phyloP scores from a whole-genome alignment of 2,329 filamentous ascomycete genomes.

The Rugonectria rugulosa region DNA sequence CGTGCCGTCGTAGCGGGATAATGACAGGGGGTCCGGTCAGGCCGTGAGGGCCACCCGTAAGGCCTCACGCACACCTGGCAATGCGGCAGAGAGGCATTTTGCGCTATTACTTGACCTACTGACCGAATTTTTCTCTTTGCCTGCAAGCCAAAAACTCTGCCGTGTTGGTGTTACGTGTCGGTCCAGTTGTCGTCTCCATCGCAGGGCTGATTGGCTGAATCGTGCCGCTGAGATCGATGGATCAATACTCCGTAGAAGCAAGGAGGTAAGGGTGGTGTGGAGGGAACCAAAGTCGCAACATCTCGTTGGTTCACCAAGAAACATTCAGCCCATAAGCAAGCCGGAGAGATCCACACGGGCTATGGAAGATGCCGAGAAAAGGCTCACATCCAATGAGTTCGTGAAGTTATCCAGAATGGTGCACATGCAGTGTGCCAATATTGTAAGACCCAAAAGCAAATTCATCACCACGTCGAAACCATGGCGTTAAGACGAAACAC shows the following conservation, averaged over 20 bases:
- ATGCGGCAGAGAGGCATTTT: background rate
- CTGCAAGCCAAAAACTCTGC: slow-evolving; percentile 8
- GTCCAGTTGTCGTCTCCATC: slow-evolving; percentile 11
- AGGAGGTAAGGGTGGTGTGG: background rate
- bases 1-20: too few relatives aligned
- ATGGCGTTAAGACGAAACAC: slow-evolving; percentile 30
- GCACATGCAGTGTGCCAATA: too few relatives aligned
- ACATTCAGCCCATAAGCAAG: background rate
- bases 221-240: slow-evolving; percentile 19
- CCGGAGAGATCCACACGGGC: background rate
- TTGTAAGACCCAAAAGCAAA: slow-evolving; percentile 13
- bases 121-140: slow-evolving; percentile 1
- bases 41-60: background rate
- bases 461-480: slow-evolving; percentile 11
- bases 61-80: too few relatives aligned
- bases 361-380: background rate
- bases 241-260: too few relatives aligned
- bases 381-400: background rate
- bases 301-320: slow-evolving; percentile 22
- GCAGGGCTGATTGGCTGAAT: slow-evolving; percentile 6
- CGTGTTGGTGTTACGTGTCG: slow-evolving; percentile 5
- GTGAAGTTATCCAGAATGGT: too few relatives aligned
- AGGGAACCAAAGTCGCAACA: slow-evolving; percentile 22
- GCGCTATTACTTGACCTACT: background rate
- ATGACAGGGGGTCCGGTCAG: background rate